A percentile compares a stretch with the other conserved stretches of the same genome.
Evolutionary conservation across 202 grass and related monocot genomes (phyloP).

Genomic region (Alloteropsis angusta): DNA sequence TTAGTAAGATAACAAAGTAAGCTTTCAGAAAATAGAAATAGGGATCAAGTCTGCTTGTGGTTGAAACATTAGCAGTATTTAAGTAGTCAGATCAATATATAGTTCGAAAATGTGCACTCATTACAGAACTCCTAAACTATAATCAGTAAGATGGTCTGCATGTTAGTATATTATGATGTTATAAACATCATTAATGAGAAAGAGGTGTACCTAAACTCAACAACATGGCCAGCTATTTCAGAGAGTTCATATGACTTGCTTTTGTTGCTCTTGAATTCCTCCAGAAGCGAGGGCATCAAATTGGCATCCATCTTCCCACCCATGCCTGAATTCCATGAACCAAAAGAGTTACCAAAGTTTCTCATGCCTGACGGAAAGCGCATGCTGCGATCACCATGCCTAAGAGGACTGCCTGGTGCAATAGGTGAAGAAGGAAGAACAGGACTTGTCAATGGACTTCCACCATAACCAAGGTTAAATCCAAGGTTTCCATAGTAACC

Average conservation of each 20-base stretch:
- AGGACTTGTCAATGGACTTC: conserved; percentile 59
- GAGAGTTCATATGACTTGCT: conserved; percentile 74
- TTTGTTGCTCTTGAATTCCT: conserved; percentile 96
- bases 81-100: background rate
- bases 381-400: conserved; percentile 54
- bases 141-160: background rate
- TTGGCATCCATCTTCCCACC: conserved; percentile 41
- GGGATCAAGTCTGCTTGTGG: background rate
- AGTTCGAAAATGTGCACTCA: background rate
- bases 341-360: conserved; percentile 46
- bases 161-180: background rate
- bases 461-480: conserved; percentile 51
- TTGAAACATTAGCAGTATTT: background rate
- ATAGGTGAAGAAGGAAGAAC: conserved; percentile 51
- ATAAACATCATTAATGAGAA: background rate
- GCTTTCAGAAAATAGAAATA: background rate
- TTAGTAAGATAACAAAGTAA: background rate
- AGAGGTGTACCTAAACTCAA: conserved; percentile 72
- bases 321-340: conserved; percentile 47
- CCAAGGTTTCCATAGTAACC: conserved; percentile 58
- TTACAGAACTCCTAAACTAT: background rate
- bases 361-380: conserved; percentile 46
- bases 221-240: conserved; percentile 81
- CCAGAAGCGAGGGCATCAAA: conserved; percentile 66
- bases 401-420: conserved; percentile 54